Conservation (phyloP, 345 rosid species). For the Euphorbia peplus region DNA sequence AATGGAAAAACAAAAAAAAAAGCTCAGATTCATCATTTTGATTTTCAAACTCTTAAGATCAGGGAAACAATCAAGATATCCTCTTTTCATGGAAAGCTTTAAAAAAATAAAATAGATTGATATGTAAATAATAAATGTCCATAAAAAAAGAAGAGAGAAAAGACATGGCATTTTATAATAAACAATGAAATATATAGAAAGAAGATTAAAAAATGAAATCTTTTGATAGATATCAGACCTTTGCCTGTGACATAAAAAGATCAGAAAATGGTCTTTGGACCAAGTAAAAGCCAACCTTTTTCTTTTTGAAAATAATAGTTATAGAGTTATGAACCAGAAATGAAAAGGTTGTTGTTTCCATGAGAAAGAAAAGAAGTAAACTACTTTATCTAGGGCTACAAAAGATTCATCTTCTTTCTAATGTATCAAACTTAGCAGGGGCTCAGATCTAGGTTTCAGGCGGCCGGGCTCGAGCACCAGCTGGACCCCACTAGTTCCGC, state of each 20-base stretch:
- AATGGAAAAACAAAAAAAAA: too few relatives aligned
- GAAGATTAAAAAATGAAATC: constrained; percentile 11
- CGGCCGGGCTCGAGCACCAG: too few relatives aligned
- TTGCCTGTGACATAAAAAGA: not conserved
- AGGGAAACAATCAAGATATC: not conserved
- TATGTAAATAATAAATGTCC: not conserved
- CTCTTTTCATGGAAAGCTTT: not conserved
- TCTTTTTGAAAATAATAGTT: not conserved
- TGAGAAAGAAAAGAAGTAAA: too few relatives aligned
- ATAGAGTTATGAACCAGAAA: too few relatives aligned
- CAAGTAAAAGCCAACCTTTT: not conserved
- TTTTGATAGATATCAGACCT: not conserved
- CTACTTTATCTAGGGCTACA: too few relatives aligned
- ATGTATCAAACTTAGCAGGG: too few relatives aligned
- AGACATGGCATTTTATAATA: constrained; percentile 6
- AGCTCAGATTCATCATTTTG: too few relatives aligned
- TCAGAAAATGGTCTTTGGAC: constrained; percentile 2
- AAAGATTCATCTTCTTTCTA: too few relatives aligned
- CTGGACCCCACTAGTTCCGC: too few relatives aligned
- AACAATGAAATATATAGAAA: not conserved
- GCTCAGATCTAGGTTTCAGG: too few relatives aligned
- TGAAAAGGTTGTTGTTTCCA: too few relatives aligned
- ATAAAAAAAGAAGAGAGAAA: constrained; percentile 10
- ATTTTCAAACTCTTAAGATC: constrained; percentile 15
- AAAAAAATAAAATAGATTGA: too few relatives aligned